Percentiles rank a stretch among this genome's conserved stretches.
These are phyloP conservation scores for Eucalyptus globulus DNA, from an alignment of 345 rosid species.

Conservation along the genomic window DNA sequence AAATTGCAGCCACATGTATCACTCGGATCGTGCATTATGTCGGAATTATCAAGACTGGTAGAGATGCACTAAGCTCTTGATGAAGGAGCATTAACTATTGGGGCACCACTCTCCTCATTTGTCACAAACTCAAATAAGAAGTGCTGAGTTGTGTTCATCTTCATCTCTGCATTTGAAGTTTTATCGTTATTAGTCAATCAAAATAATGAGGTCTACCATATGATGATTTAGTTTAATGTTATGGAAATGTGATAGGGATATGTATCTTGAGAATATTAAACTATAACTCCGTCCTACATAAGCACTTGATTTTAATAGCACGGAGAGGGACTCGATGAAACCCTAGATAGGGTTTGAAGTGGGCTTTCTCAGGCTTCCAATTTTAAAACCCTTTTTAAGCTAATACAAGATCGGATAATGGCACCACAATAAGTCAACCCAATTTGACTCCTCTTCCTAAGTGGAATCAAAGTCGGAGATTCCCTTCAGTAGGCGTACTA, in stretches of 20 bases:
- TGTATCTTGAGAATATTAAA: neutral
- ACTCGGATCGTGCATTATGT: neutral
- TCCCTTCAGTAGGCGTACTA: neutral
- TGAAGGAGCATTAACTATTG: neutral
- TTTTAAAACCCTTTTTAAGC: neutral
- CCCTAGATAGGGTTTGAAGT: neutral
- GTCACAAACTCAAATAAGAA: neutral
- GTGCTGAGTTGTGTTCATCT: neutral
- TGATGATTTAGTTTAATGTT: neutral
- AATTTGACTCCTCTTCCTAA: neutral
- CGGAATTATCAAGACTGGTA: neutral
- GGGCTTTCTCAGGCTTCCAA: neutral
- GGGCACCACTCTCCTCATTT: neutral
- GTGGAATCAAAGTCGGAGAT: neutral
- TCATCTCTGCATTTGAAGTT: neutral
- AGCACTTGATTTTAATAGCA: neutral
- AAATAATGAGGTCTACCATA: neutral
- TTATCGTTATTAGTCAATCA: neutral
- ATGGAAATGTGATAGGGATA: neutral
- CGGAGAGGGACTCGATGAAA: neutral
- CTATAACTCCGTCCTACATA: rapidly evolving
- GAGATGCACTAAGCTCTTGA: neutral
- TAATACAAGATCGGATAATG: neutral
- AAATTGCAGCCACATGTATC: neutral
- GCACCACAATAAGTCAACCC: neutral